These are phyloP conservation scores for Exobasidium cylindrosporum DNA, from an alignment of 1,284 basidiomycete species.

Conservation along the genomic window DNA sequence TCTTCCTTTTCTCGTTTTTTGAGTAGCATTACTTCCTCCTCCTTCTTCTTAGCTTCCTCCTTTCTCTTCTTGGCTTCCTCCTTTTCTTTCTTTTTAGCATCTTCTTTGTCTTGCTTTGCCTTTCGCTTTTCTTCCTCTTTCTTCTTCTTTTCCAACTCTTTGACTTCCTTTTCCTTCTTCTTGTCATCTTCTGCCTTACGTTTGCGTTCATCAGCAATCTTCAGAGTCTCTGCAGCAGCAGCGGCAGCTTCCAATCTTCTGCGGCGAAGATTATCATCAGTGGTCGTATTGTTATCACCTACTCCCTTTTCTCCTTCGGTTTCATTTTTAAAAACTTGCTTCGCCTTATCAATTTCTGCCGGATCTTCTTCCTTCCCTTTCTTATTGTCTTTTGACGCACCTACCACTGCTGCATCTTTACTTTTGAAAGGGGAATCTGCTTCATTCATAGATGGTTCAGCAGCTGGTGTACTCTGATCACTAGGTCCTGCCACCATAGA, in stretches of 20 bases:
- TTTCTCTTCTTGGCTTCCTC: constrained; percentile 7
- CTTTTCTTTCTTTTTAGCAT: constrained; percentile 2
- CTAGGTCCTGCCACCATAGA: too few species aligned
- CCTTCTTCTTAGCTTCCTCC: constrained; percentile 7
- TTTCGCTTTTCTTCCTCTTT: constrained; percentile 1
- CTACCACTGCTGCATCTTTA: too few species aligned
- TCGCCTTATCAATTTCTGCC: too few species aligned
- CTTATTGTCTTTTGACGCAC: too few species aligned
- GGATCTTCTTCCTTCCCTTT: too few species aligned
- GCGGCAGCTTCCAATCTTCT: neutral
- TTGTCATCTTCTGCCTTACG: constrained; percentile 9
- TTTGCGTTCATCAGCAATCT: constrained; percentile 7
- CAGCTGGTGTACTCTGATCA: too few species aligned
- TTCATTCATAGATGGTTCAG: too few species aligned
- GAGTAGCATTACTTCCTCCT: neutral
- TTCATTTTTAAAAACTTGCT: too few species aligned
- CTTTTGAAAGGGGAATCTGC: too few species aligned
- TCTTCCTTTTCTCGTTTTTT: too few species aligned
- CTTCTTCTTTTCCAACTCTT: constrained; percentile 13
- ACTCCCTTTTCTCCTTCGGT: too few species aligned
- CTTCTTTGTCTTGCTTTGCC: constrained; percentile 12
- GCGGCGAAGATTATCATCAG: neutral
- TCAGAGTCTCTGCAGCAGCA: constrained; percentile 1
- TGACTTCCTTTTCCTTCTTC: constrained; percentile 12
- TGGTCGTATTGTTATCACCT: too few species aligned